Percentiles rank a stretch among this genome's conserved stretches.
phyloP scores from a whole-genome alignment of 805 yeast genomes.

The Brettanomyces anomalus region DNA sequence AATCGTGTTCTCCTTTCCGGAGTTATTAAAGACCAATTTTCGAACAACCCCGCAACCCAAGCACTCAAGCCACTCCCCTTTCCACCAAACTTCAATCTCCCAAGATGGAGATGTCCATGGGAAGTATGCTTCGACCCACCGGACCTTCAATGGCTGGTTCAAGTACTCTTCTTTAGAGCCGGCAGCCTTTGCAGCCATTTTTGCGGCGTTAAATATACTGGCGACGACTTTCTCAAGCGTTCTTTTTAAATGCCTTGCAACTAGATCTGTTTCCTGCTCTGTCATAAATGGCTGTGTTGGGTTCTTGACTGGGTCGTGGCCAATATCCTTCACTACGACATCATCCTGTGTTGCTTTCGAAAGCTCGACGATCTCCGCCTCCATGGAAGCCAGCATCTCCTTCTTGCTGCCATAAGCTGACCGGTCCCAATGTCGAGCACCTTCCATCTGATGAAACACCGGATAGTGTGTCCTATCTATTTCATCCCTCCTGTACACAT shows the following conservation, averaged over 20 bases:
- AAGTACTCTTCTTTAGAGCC: slow-evolving; percentile 55
- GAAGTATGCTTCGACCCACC: slow-evolving; percentile 94
- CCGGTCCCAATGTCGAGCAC: slow-evolving; percentile 79
- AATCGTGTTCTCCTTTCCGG: slow-evolving; percentile 53
- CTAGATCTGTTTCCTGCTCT: slow-evolving; percentile 55
- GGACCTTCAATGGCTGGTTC: slow-evolving; percentile 67
- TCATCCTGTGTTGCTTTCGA: slow-evolving; percentile 41
- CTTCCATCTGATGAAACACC: slow-evolving; percentile 96
- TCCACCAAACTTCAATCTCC: slow-evolving; percentile 99
- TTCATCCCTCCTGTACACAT: slow-evolving; percentile 92
- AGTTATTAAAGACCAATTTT: slow-evolving; percentile 63
- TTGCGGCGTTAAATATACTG: slow-evolving; percentile 70
- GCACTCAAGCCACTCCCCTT: slow-evolving; percentile 95
- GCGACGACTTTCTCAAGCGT: slow-evolving; percentile 78
- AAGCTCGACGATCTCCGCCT: slow-evolving; percentile 51
- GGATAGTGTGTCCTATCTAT: slow-evolving; percentile 96
- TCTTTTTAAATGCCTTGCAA: slow-evolving; percentile 72
- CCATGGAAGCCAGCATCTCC: slow-evolving; percentile 33
- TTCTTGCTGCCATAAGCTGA: slow-evolving; percentile 25
- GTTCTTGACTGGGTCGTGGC: slow-evolving; percentile 44
- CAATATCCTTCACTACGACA: slow-evolving; percentile 71
- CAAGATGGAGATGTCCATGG: slow-evolving; percentile 99
- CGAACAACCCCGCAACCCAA: slow-evolving; percentile 93
- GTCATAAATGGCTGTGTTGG: slow-evolving; percentile 79
- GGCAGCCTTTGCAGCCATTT: slow-evolving; percentile 47